Evolutionary conservation across 1,284 basidiomycete species (phyloP), one percentile per base, ranked within the genome.

Genomic region (Chondrostereum purpureum): DNA sequence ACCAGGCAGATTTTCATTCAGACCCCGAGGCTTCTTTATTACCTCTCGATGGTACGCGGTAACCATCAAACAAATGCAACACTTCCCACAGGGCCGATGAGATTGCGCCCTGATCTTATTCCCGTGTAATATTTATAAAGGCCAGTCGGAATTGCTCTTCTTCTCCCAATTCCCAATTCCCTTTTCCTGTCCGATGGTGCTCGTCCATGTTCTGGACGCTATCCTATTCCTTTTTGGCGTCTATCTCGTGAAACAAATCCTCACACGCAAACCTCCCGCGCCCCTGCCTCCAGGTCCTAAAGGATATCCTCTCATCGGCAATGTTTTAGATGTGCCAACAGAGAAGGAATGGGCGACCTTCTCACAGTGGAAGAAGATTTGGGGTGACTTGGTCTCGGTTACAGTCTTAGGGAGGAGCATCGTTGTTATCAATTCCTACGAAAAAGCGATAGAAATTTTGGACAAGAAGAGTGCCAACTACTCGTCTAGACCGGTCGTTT

Each of bases 251-350:
- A 31, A 31, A n/a, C 27, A 31, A 31, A n/a, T 31, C 8, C n/a
- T 31, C 8, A 31, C 27, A n/a, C 27, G 27, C 27, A 31, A 31
- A n/a, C 8, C n/a, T n/a, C 36, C 36, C 17, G 36, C 24, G 23
- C 58, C 58, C 40, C 53, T 66, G 21, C 70, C 70, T n/a, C 70
- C 71, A 5, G 71, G 72, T 16, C 72, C 72, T 3, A 60, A 49
- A 43, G 60, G 61, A 16, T 56, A 56, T 27, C 70, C 70, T 3
- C 34, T 73, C n/a, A 58, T 73, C 18, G 72, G 66, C 14, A 73
- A 72, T 50, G 49, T 69, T 2, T 53, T 72, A 5, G 65, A 73
- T 47, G 65, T 73, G 59, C 70, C 70, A 13, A 53, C 56, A 4
- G 51, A 51, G 4, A 55, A 64, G 12, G 58, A 64, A 35, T 74